Percentiles rank a stretch among this genome's conserved stretches.
These are phyloP conservation scores for Phellopilus nigrolimitatus DNA, from an alignment of 1,284 basidiomycete genomes.

Conservation along the genomic window DNA sequence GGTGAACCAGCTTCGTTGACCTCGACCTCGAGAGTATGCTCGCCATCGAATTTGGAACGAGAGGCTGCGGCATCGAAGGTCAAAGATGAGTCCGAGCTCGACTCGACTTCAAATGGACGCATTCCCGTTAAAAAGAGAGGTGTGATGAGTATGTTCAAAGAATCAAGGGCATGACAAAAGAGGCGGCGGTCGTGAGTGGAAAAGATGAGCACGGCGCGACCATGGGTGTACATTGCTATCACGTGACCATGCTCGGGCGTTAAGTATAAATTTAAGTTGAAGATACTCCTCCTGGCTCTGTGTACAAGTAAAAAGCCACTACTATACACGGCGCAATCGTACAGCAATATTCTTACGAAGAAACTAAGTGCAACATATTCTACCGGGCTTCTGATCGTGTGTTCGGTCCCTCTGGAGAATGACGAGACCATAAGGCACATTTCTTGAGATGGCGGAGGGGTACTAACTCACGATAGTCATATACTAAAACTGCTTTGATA, in stretches of 20 bases:
- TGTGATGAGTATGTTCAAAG: no score
- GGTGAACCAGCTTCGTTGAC: background rate
- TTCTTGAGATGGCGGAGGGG: background rate
- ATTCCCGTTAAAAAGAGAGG: no score
- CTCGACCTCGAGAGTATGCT: constrained; percentile 7
- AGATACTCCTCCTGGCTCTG: no score
- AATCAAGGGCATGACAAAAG: no score
- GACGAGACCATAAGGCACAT: background rate
- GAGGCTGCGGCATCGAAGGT: background rate
- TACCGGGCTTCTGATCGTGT: background rate
- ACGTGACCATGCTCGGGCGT: no score
- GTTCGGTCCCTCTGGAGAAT: constrained; percentile 16
- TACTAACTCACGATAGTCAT: constrained; percentile 57
- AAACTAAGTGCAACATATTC: background rate
- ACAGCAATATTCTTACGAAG: no score
- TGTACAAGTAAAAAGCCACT: no score
- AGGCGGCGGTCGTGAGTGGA: no score
- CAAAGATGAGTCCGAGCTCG: background rate
- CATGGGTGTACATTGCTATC: no score
- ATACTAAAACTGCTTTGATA: constrained; percentile 54
- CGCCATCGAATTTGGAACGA: constrained; percentile 9
- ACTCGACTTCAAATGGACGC: constrained; percentile 1
- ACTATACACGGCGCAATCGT: no score
- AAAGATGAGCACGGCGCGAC: no score
- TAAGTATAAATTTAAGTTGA: no score